Percentiles rank a stretch among this genome's conserved stretches.
Evolutionary conservation across 305 asterid genomes (phyloP).

Genomic region (Fraxinus albicans): DNA sequence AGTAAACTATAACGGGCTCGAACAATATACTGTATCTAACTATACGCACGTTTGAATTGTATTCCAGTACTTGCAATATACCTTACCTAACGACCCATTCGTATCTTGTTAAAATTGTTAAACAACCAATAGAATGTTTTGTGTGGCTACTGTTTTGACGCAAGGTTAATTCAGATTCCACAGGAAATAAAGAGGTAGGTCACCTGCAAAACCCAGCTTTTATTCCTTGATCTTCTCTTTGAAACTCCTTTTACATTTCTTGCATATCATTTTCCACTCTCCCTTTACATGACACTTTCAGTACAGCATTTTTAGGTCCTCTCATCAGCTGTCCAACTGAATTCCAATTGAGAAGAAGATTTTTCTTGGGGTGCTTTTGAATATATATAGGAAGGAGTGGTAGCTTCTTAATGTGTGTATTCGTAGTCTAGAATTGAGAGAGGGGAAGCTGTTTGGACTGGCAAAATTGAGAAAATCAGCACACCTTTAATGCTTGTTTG

Average conservation of each 20-base stretch:
- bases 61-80: background rate
- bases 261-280: background rate
- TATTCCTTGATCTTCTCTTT: slow-evolving; percentile 25
- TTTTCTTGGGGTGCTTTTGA: slow-evolving; percentile 18
- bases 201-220: slow-evolving; percentile 35
- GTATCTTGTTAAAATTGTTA: slow-evolving; percentile 19
- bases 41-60: background rate
- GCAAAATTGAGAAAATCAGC: background rate
- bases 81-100: background rate
- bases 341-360: slow-evolving; percentile 12
- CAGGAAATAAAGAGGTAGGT: slow-evolving; percentile 34
- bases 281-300: background rate
- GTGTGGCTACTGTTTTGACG: slow-evolving; percentile 19
- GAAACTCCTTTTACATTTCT: slow-evolving; percentile 4
- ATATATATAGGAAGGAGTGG: background rate
- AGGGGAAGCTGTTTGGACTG: no score
- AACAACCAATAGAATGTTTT: slow-evolving; percentile 29
- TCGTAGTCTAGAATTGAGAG: no score
- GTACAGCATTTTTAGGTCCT: background rate
- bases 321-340: slow-evolving; percentile 1
- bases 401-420: no score
- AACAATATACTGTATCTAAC: no score
- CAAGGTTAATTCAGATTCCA: slow-evolving; percentile 23
- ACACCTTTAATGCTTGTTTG: background rate
- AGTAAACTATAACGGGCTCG: background rate